These are phyloP conservation scores for Penicillium canescens DNA, from an alignment of 495 filamentous ascomycete genomes.

Conservation along the genomic window DNA sequence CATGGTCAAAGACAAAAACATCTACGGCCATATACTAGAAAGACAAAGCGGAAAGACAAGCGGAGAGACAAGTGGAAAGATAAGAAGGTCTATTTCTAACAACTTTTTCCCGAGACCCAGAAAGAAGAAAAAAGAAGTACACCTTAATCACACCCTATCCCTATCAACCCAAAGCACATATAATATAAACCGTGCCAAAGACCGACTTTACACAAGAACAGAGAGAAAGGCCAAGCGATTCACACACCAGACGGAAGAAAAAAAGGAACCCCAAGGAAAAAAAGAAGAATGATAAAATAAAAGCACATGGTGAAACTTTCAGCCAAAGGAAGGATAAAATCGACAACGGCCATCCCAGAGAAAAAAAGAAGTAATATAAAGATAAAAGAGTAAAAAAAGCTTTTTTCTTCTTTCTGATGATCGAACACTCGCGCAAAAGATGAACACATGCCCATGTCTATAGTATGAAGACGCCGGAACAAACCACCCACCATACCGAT, in stretches of 20 bases:
- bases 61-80: not conserved
- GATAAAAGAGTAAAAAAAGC: constrained; percentile 11
- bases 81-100: constrained; percentile 27
- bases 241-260: constrained; percentile 10
- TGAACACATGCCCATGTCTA: constrained; percentile 49
- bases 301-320: constrained; percentile 16
- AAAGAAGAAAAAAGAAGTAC: constrained; percentile 4
- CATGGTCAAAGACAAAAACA: no score
- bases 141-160: constrained; percentile 24
- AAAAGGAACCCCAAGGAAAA: not conserved
- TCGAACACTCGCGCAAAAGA: constrained; percentile 28
- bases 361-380: constrained; percentile 7
- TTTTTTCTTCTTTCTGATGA: constrained; percentile 29
- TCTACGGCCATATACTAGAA: no score
- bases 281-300: constrained; percentile 16
- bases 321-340: constrained; percentile 18
- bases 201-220: constrained; percentile 29
- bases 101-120: constrained; percentile 26
- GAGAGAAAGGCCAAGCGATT: constrained; percentile 29
- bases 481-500: constrained; percentile 42
- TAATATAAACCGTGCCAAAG: constrained; percentile 25
- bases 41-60: no score
- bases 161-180: constrained; percentile 16
- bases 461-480: constrained; percentile 45
- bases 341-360: constrained; percentile 32